A percentile compares a stretch with the other conserved stretches of the same genome.
Conservation (phyloP, 2,329 filamentous ascomycete species). For the Ceratocystiopsis brevicomis region DNA sequence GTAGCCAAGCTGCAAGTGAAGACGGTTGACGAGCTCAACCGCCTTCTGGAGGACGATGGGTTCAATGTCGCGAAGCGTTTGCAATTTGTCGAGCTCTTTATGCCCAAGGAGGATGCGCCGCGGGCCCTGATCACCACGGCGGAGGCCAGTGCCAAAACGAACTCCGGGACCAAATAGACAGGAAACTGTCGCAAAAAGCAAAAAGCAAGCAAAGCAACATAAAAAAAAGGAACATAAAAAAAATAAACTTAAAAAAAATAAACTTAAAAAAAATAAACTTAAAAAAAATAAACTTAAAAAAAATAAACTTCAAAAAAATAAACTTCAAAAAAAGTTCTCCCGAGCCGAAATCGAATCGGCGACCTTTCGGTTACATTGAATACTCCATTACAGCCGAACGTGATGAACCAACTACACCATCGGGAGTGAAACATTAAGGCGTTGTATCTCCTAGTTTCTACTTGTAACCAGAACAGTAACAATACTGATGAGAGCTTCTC, state of each 20-base stretch:
- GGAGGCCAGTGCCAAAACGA: conserved; percentile 49
- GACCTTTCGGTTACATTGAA: conserved; percentile 4
- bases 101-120: conserved; percentile 64
- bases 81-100: conserved; percentile 65
- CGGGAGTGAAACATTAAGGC: not conserved
- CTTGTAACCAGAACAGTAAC: no score
- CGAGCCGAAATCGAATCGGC: conserved; percentile 4
- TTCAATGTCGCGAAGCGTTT: conserved; percentile 29
- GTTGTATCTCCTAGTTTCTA: no score
- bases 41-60: conserved; percentile 7
- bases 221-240: not conserved
- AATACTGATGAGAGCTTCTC: no score
- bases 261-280: no score
- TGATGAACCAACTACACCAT: conserved; percentile 6
- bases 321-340: conserved; percentile 1
- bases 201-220: no score
- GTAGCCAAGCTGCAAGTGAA: conserved; percentile 8
- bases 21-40: conserved; percentile 8
- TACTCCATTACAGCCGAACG: conserved; percentile 4
- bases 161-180: conserved; percentile 26
- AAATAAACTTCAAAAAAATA: not conserved
- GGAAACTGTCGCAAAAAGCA: no score
- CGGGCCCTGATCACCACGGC: conserved; percentile 49
- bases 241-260: not conserved
- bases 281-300: no score